Base-by-base conservation (phyloP, 2,329 filamentous ascomycete species). In the Saccharata proteae region DNA sequence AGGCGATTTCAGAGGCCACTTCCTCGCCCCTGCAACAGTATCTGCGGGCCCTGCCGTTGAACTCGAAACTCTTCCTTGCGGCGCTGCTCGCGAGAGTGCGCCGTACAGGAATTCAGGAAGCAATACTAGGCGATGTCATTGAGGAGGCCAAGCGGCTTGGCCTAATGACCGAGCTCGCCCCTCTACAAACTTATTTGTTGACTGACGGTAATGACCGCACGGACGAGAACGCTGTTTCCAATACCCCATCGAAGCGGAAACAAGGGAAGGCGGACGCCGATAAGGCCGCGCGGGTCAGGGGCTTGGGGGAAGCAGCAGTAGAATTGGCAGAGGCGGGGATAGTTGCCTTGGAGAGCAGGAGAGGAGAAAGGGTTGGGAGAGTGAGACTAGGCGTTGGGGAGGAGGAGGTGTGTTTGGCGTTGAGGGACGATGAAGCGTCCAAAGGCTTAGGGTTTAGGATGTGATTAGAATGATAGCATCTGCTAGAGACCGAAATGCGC, bases 1-100 rank as follows among this genome's bases (percentile, higher is more conserved):
- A 82, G 49, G 90, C 90, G 20, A 96, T 98, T 55, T 82, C 81
- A 46, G 90, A 98, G 60, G 86, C 88, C 4, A 96, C 88, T 1
- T 85, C 81, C 4, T 93, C 83, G 35, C 90, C 90, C 2, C 64
- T 94, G 36, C 88, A 94, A 51, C 83, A 90, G 51, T 85, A 85
- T 48, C 69, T 98, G 20, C 80, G 84, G 29, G 71, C 76, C 12
- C 69, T 96, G 14, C 83, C 90, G 0, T 67, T 94, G 24, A 71
- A 77, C 16, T 77, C 79, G 9, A 94, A 94, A 49, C 64, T 96
- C 20, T 76, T 96, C 43, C 73, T 98, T 31, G 77, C 83, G 2
- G 84, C 85, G 5, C 63, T 98, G 11, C 58, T 94, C 21, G 71
- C 82, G 16, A 72, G 84, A 16, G 77, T 82, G 20, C 74, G 86